phyloP scores from a whole-genome alignment of 179 eudicot species.

The Heliamphora pulchella region DNA sequence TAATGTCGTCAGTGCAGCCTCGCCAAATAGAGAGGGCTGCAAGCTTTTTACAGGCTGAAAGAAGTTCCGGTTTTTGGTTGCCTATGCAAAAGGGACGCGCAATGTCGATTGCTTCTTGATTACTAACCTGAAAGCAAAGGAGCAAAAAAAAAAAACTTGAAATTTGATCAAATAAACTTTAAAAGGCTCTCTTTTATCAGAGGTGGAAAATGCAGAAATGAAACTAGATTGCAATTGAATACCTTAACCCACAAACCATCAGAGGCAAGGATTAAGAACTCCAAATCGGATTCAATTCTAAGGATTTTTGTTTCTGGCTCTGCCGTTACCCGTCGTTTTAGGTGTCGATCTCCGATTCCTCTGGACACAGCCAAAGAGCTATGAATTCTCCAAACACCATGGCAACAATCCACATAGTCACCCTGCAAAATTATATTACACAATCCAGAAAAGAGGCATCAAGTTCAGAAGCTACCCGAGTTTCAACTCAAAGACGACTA shows the following conservation, averaged over 20 bases:
- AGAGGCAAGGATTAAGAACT: constrained; percentile 53
- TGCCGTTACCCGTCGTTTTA: constrained; percentile 54
- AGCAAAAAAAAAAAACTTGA: background rate
- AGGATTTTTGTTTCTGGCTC: constrained; percentile 51
- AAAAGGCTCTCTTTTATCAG: too few relatives aligned
- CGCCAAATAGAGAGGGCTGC: constrained; percentile 51
- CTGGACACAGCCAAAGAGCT: constrained; percentile 64
- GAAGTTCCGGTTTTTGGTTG: constrained; percentile 23
- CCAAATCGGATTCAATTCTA: constrained; percentile 29
- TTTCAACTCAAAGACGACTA: too few relatives aligned
- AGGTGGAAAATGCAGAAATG: background rate
- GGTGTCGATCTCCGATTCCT: constrained; percentile 49
- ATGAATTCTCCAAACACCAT: constrained; percentile 67
- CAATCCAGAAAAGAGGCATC: too few relatives aligned
- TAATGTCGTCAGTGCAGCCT: constrained; percentile 66
- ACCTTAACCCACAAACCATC: constrained; percentile 96
- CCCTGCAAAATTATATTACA: too few relatives aligned
- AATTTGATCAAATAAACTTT: background rate
- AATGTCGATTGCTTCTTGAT: constrained; percentile 77
- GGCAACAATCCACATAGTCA: constrained; percentile 52
- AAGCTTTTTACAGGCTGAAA: constrained; percentile 63
- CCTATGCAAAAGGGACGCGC: constrained; percentile 36
- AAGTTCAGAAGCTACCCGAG: too few relatives aligned
- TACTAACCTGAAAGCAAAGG: constrained; percentile 32
- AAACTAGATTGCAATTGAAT: background rate